Base-by-base conservation (phyloP, 805 yeast species). In the Lachancea quebecensis region DNA sequence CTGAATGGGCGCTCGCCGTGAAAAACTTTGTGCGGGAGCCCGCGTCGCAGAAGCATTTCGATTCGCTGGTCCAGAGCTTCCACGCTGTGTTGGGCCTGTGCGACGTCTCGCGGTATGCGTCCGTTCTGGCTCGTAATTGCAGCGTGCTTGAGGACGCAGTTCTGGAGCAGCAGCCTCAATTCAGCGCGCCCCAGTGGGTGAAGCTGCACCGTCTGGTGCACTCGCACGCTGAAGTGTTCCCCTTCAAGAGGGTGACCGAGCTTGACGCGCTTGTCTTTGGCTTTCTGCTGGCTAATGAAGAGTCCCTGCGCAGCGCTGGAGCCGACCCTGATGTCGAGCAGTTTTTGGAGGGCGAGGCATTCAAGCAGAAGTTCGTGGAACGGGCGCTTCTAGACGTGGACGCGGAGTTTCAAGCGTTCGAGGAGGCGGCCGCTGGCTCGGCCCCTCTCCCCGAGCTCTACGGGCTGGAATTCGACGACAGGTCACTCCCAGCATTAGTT, bases 1-100 rank as follows among this genome's bases (percentile, higher is more conserved):
- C 62, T 0, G 50, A 54, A 17, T 60, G 65, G 65, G 42, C 52
- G 10, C 47, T 56, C 9, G 54, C 63, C 4, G 47, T 60, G 2
- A 39, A 53, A 2, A 51, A 48, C 29, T 54, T 59, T 32, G 41
- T 53, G 14, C 40, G 44, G 3, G 51, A 59, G n/a, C 41, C 49
- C 11, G 35, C 42, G 6, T 42, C 53, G 10, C 21, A 48, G 11
- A 48, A 41, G 25, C 41, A 52, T 36, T 47, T 58, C 31, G 59
- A 57, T 21, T 39, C 50, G 2, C 43, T 56, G 32, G 36, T 56
- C 6, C 17, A 35, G 16, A 46, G 47, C 18, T 58, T 58, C 38
- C 30, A 42, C 5, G 35, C 45, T 25, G 25, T 58, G 17, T 16
- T 21, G 12, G 8, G n/a, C 35, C 1, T 37, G 14, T 11, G 14